Conservation (phyloP, 306 rosid genomes). For the Hippophae gyantsensis region DNA sequence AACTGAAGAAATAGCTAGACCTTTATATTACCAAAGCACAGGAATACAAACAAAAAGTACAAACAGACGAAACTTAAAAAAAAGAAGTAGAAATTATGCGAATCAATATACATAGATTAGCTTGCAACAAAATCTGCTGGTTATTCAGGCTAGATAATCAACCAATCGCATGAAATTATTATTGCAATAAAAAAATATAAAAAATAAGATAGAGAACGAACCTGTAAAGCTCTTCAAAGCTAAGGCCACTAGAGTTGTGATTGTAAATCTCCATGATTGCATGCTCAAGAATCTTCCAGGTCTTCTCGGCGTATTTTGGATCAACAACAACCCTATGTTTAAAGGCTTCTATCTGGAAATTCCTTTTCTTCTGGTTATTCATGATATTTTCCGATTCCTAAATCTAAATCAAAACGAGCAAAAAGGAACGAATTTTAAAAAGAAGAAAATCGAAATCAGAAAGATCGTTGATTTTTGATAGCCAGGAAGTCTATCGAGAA, state of each 20-base stretch:
- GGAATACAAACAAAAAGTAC: too few relatives aligned
- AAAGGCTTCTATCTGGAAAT: slow-evolving; percentile 92
- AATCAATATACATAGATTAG: background rate
- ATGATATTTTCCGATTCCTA: slow-evolving; percentile 20
- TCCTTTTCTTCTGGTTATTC: slow-evolving; percentile 90
- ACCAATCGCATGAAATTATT: background rate
- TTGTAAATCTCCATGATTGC: slow-evolving; percentile 85
- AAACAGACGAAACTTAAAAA: too few relatives aligned
- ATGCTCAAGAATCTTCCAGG: slow-evolving; percentile 82
- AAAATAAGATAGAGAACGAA: slow-evolving; percentile 7
- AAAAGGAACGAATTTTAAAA: background rate
- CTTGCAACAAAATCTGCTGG: background rate
- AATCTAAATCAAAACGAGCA: background rate
- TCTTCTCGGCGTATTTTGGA: slow-evolving; percentile 90
- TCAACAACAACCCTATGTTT: slow-evolving; percentile 90
- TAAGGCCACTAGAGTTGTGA: slow-evolving; percentile 92
- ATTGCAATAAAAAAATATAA: slow-evolving; percentile 1
- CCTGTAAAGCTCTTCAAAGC: slow-evolving; percentile 98
- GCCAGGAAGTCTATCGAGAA: background rate
- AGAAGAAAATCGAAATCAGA: background rate
- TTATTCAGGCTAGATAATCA: background rate
- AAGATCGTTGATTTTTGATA: slow-evolving; percentile 6
- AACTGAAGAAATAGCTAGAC: too few relatives aligned
- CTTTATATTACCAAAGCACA: too few relatives aligned
- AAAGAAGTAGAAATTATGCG: too few relatives aligned